Conservation (phyloP, 2,329 filamentous ascomycete species). For the Drechslerella coelobrocha region DNA sequence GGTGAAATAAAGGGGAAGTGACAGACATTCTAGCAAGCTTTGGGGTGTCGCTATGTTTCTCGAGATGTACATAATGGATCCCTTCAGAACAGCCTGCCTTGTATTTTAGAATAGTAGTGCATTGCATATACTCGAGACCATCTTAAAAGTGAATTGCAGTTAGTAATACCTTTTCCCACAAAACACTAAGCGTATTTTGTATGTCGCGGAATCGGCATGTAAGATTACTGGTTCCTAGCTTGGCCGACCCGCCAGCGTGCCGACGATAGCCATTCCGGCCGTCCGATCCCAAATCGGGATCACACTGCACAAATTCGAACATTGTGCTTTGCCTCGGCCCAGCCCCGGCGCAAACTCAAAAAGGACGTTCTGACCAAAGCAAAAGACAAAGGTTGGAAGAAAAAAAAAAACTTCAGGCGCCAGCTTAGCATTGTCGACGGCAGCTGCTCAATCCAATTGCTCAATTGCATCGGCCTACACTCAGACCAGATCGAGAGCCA, state of each 20-base stretch:
- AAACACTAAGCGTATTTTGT: not conserved
- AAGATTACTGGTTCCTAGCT: not conserved
- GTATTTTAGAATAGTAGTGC: too few relatives aligned
- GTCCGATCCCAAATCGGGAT: not conserved
- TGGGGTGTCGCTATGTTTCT: not conserved
- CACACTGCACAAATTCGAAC: too few relatives aligned
- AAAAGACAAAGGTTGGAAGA: not conserved
- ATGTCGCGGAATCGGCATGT: not conserved
- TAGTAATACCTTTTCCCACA: not conserved
- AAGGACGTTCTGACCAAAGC: not conserved
- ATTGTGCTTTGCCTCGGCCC: conserved; percentile 1
- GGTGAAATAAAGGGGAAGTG: conserved; percentile 55
- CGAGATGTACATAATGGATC: not conserved
- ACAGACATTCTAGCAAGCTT: conserved; percentile 21
- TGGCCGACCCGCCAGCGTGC: conserved; percentile 17
- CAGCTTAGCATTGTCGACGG: not conserved
- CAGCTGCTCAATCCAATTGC: not conserved
- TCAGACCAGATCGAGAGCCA: conserved; percentile 32
- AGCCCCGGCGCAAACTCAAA: not conserved
- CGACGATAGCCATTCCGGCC: conserved; percentile 49
- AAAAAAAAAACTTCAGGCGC: too few relatives aligned
- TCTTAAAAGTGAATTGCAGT: too few relatives aligned
- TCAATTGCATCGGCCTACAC: conserved; percentile 12
- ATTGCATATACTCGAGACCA: too few relatives aligned
- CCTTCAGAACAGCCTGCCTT: too few relatives aligned